Conservation (phyloP, 768 basidiomycete genomes). For the Auriscalpium microsporum region DNA sequence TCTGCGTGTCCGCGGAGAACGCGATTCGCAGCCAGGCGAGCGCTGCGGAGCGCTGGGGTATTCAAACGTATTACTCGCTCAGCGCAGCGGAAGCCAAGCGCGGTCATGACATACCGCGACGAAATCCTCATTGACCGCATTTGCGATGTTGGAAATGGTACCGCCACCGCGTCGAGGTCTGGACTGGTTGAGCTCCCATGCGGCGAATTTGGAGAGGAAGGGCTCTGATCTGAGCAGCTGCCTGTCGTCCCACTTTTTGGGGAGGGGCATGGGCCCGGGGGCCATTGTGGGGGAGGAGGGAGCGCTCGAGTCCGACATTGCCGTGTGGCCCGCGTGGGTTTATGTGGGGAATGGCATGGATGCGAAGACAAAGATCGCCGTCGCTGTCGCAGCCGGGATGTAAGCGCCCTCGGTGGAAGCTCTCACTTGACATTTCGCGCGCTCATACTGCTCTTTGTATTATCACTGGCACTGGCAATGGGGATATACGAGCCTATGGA, state of each 20-base stretch:
- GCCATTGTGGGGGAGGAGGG: too few relatives aligned
- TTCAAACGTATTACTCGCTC: not conserved
- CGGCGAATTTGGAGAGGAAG: constrained; percentile 12
- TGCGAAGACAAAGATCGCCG: too few relatives aligned
- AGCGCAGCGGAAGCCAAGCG: not conserved
- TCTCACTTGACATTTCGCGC: too few relatives aligned
- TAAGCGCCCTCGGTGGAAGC: too few relatives aligned
- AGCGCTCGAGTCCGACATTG: too few relatives aligned
- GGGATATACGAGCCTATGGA: too few relatives aligned
- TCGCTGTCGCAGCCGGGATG: too few relatives aligned
- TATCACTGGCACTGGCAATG: too few relatives aligned
- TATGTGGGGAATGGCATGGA: too few relatives aligned
- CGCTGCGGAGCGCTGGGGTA: not conserved
- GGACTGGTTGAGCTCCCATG: not conserved
- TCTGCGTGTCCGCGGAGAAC: not conserved
- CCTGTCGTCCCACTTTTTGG: constrained; percentile 6
- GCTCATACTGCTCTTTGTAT: too few relatives aligned
- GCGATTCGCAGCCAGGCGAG: constrained; percentile 4
- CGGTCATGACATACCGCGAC: constrained; percentile 1
- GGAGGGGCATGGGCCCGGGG: too few relatives aligned
- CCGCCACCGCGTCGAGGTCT: not conserved
- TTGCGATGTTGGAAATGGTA: not conserved
- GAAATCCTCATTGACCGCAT: not conserved
- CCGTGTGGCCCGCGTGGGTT: too few relatives aligned
- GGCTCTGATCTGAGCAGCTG: constrained; percentile 18